Base-by-base conservation (phyloP, 1,284 basidiomycete species). In the Cutaneotrichosporon sp. region DNA sequence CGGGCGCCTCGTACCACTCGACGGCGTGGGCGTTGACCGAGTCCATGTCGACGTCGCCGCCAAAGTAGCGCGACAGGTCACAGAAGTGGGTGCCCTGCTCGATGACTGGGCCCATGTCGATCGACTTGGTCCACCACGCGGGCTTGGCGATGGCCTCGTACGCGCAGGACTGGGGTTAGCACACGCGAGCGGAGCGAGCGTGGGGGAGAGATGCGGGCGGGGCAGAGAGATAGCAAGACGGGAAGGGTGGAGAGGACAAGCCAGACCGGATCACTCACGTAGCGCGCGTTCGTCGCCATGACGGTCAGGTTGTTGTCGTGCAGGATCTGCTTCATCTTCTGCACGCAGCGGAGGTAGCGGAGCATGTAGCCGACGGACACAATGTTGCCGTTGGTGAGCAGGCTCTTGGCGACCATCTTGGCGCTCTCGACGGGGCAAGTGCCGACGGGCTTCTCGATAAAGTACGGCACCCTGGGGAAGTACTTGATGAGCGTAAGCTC, bases 51-150 rank as follows among this genome's bases (percentile, higher is more conserved):
- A 98, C 93, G 71, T 98, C 95, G 47, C 95, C 95, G 55, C 95
- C 95, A 80, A 99, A 98, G 85, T 98, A 99, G 69, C 95, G 89
- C 56, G 92, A 95, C 50, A 79, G 66, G 65, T 79, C 79, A 71
- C 82, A 83, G 71, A 87, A 86, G 75, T 87, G 95, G 7, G 95
- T 99, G 45, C 91, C 95, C 81, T 98, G 95, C 80, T 98, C 95
- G 65, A 99, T 86, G 73, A 99, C 87, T 13, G 95, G 95, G 33
- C 95, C 95, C 79, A 79, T 79, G 64, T 77, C 77, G 61, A 76
- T 91, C 25, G 89, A 86, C 82, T 98, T 98, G 85, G 95, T 90
- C 95, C 97, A 99, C 95, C 97, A 97, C 70, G 94, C 91, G 9
- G 87, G 87, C 82, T 97, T 97, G 46, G 87, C 87, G 68, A 95